Percentiles rank a stretch among this genome's conserved stretches.
These are phyloP conservation scores for Septoria petroselini DNA, from an alignment of 2,329 filamentous ascomycete genomes.

Conservation along the genomic window DNA sequence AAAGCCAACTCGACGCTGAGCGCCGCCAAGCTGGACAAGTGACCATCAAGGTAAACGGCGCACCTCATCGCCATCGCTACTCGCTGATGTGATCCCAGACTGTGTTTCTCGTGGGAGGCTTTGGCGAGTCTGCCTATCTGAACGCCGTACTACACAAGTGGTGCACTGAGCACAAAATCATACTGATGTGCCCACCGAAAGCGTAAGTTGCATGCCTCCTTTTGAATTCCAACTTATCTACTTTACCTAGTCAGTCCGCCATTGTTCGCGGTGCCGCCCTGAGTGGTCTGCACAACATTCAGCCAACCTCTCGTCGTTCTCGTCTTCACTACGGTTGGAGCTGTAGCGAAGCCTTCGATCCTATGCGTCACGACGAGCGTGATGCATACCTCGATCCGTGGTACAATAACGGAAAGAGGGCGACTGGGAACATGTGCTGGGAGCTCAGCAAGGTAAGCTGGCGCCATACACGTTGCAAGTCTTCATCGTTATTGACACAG, in stretches of 20 bases:
- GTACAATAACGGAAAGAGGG: not conserved
- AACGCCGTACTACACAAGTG: conserved; percentile 6
- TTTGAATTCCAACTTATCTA: not conserved
- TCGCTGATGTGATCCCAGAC: conserved; percentile 1
- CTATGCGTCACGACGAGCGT: not conserved
- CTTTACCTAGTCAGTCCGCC: conserved; percentile 11
- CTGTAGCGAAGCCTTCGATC: conserved; percentile 6
- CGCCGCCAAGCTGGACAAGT: not conserved
- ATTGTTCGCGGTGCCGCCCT: conserved; percentile 23
- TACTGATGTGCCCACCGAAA: conserved; percentile 14
- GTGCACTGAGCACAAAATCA: conserved; percentile 2
- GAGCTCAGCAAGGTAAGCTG: conserved; percentile 8
- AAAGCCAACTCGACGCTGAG: conserved; percentile 20
- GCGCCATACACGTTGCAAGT: not conserved
- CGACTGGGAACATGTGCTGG: conserved; percentile 4
- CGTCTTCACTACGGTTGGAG: conserved; percentile 16
- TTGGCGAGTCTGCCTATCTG: conserved; percentile 19
- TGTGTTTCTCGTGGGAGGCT: conserved; percentile 18
- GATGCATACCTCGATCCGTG: not conserved
- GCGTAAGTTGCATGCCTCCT: conserved; percentile 1
- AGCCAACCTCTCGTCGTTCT: conserved; percentile 17
- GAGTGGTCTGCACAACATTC: conserved; percentile 14
- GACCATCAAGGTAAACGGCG: conserved; percentile 10
- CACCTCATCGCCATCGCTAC: not conserved
- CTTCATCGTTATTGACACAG: not conserved